Evolutionary conservation across 805 yeast species (phyloP).

Genomic region (Yarrowia keelungensis): DNA sequence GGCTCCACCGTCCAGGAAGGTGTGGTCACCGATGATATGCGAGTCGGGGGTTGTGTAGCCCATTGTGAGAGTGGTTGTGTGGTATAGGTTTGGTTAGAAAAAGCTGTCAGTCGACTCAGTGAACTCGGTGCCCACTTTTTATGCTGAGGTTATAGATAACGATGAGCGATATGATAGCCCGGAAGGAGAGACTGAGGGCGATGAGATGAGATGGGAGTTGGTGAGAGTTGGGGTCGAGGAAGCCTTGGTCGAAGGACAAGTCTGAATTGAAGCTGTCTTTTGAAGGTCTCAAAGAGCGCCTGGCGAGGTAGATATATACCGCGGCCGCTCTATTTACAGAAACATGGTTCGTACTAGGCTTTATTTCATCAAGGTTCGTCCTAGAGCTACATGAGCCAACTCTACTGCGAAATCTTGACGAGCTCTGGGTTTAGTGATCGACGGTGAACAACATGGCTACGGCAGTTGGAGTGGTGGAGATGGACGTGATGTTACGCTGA

Average conservation of each 20-base stretch:
- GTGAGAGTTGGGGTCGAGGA: not conserved
- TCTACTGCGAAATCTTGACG: constrained; percentile 10
- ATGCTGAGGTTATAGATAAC: not conserved
- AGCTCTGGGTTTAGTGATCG: constrained; percentile 16
- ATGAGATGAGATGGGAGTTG: not conserved
- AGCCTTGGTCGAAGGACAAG: too few relatives aligned
- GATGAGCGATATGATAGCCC: not conserved
- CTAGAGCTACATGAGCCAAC: constrained; percentile 13
- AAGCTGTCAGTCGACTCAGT: too few relatives aligned
- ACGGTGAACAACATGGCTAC: constrained; percentile 26
- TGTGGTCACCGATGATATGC: constrained; percentile 34
- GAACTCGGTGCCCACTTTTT: not conserved
- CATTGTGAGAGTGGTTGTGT: constrained; percentile 4
- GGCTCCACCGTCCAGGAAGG: constrained; percentile 33
- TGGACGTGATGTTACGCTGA: constrained; percentile 4
- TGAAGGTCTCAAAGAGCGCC: constrained; percentile 3
- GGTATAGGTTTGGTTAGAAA: not conserved
- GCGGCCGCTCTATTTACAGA: constrained; percentile 35
- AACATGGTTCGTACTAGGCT: constrained; percentile 18
- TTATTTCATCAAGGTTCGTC: constrained; percentile 4
- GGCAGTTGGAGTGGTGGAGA: constrained; percentile 10
- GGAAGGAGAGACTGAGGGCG: constrained; percentile 8
- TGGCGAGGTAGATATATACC: constrained; percentile 24
- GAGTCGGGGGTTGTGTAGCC: constrained; percentile 35
- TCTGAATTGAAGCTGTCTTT: too few relatives aligned